Conservation (phyloP, 768 basidiomycete genomes). For the Coprinopsis marcescibilis region DNA sequence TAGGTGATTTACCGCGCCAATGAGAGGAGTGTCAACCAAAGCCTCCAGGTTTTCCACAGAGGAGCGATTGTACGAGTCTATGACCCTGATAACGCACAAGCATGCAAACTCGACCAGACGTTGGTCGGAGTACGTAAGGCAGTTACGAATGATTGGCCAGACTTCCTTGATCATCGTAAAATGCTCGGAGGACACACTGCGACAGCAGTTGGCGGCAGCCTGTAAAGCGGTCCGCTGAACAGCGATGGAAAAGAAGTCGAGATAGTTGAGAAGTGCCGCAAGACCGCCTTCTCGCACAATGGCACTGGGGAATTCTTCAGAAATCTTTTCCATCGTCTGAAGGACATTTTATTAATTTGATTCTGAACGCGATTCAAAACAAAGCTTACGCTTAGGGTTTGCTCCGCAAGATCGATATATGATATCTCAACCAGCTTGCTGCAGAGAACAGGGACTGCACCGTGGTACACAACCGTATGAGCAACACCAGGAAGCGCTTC, state of each 20-base stretch:
- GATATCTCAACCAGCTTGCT: slow-evolving; percentile 96
- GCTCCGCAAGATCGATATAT: slow-evolving; percentile 97
- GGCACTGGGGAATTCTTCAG: slow-evolving; percentile 92
- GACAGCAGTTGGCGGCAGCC: slow-evolving; percentile 95
- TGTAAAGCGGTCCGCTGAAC: slow-evolving; percentile 96
- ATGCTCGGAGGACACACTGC: slow-evolving; percentile 84
- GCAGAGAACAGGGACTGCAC: slow-evolving; percentile 97
- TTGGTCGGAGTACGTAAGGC: slow-evolving; percentile 88
- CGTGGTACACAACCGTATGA: slow-evolving; percentile 96
- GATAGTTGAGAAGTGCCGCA: slow-evolving; percentile 86
- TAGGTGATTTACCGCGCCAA: slow-evolving; percentile 79
- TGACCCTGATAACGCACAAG: slow-evolving; percentile 87
- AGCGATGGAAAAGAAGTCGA: slow-evolving; percentile 98
- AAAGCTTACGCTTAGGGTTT: slow-evolving; percentile 86
- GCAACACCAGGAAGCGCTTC: slow-evolving; percentile 97
- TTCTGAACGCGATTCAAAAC: slow-evolving; percentile 10
- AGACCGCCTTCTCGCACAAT: slow-evolving; percentile 96
- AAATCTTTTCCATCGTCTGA: slow-evolving; percentile 97
- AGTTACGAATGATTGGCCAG: slow-evolving; percentile 90
- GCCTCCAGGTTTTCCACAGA: slow-evolving; percentile 82
- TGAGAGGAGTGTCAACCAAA: slow-evolving; percentile 72
- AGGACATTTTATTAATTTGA: slow-evolving; percentile 15
- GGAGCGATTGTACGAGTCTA: slow-evolving; percentile 87
- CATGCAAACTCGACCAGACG: slow-evolving; percentile 97
- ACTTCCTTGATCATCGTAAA: slow-evolving; percentile 86